Evolutionary conservation across 1,284 basidiomycete species (phyloP).

Genomic region (Irpex sp.): DNA sequence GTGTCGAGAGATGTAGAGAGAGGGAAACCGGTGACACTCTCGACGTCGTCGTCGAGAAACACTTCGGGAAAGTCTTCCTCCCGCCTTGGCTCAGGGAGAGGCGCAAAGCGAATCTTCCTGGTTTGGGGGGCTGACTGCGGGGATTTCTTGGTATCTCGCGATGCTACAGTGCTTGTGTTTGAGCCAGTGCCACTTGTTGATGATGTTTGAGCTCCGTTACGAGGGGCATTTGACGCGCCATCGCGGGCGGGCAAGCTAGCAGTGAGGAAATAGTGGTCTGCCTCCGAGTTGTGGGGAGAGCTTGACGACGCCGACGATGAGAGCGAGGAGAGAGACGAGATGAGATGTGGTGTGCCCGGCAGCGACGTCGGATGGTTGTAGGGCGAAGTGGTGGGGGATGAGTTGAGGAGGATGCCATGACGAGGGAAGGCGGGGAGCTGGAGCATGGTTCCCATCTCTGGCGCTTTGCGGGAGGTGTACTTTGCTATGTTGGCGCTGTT

Average conservation of each 20-base stretch:
- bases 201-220: constrained; percentile 11
- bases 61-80: constrained; percentile 34
- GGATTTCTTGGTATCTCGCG: constrained; percentile 12
- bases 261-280: constrained; percentile 26
- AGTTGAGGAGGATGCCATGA: constrained; percentile 33
- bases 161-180: constrained; percentile 6
- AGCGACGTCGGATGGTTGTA: constrained; percentile 21
- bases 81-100: constrained; percentile 70
- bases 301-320: constrained; percentile 24
- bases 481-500: constrained; percentile 5
- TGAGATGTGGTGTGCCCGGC: constrained; percentile 21
- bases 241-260: constrained; percentile 14
- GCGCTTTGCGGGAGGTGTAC: constrained; percentile 7
- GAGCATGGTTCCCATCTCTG: constrained; percentile 8
- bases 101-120: constrained; percentile 57
- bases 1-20: constrained; percentile 11
- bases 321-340: constrained; percentile 24
- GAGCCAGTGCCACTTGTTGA: constrained; percentile 8
- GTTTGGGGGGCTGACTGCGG: constrained; percentile 24
- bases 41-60: constrained; percentile 27
- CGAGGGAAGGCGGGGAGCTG: constrained; percentile 15
- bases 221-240: constrained; percentile 14
- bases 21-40: constrained; percentile 12
- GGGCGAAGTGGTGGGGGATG: constrained; percentile 27
- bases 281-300: constrained; percentile 19